Evolutionary conservation across 306 rosid species (phyloP), one percentile per base, ranked within the genome.

Genomic region (Sicyos baderoa): DNA sequence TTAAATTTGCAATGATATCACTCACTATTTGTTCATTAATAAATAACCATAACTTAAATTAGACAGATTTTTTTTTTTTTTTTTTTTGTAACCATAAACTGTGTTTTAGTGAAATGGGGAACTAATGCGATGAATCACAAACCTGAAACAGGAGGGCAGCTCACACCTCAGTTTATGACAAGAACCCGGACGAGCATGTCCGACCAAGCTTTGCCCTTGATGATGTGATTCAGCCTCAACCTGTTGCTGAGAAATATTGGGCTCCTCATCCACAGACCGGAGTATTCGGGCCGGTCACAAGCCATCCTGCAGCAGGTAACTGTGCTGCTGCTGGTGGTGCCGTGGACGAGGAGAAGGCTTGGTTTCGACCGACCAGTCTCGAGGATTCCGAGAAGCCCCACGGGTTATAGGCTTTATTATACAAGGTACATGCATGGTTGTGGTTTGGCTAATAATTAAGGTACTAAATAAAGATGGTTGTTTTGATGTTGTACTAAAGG

Each of bases 301-400:
- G 0, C 17, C 82, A 0, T 81, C 73, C 2, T 77, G 22, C 47
- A 0, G 18, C 63, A 0, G 68, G 71, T 6, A 75, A 77, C 37
- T 57, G 68, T 10, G 25, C 82, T 1, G 32, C 78, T 2, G 76
- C 76, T 42, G 78, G 75, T 47, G 55, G 40, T 22, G 79, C 87
- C 0, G 99, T 78, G 68, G 73, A 86, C 64, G 96, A 94, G 86
- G 87, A 86, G 81, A 82, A 79, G 85, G 99, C 96, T 59, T 94
- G 97, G 97, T 94, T 88, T 65, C 97, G 97, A 57, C 99, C 89
- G 14, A 77, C 85, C 22, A 76, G 94, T 54, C 78, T 94, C 0
- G 99, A 94, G 95, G 99, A 94, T 83, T 75, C 85, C 75, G 99
- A 94, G 90, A 94, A 86, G 86, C 96, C 97, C 40, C 76, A 82